Conservation (phyloP, 1,284 basidiomycete species). For the Lentinula novae-zelandiae region DNA sequence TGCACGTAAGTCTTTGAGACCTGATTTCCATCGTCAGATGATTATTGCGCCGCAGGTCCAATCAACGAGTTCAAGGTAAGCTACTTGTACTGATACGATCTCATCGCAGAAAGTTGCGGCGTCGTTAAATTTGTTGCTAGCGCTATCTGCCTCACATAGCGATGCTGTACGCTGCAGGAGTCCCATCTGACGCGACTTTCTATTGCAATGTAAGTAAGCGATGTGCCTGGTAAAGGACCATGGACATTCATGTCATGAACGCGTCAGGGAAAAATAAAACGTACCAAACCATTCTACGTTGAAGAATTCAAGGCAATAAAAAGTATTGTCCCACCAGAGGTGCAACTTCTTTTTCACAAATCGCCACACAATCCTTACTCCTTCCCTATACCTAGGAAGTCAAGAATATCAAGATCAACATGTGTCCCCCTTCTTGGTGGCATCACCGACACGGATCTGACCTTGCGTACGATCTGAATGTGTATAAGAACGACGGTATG, state of each 20-base stretch:
- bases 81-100: not conserved
- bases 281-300: slow-evolving; percentile 61
- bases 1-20: slow-evolving; percentile 35
- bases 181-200: slow-evolving; percentile 41
- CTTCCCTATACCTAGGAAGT: slow-evolving; percentile 42
- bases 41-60: slow-evolving; percentile 26
- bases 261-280: slow-evolving; percentile 55
- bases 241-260: slow-evolving; percentile 1
- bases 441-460: slow-evolving; percentile 67
- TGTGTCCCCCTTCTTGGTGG: slow-evolving; percentile 76
- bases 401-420: slow-evolving; percentile 68
- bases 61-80: slow-evolving; percentile 40
- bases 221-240: not conserved
- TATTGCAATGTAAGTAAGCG: slow-evolving; percentile 43
- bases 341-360: slow-evolving; percentile 18
- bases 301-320: slow-evolving; percentile 60
- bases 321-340: slow-evolving; percentile 49
- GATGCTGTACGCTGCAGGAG: slow-evolving; percentile 36
- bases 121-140: slow-evolving; percentile 24
- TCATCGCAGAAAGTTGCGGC: not conserved
- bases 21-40: slow-evolving; percentile 8
- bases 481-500: slow-evolving; percentile 60
- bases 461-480: slow-evolving; percentile 50
- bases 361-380: not conserved
- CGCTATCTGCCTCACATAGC: slow-evolving; percentile 44